Conservation (phyloP, 108 stramenopile genomes). For the Heterococcus sp. region DNA sequence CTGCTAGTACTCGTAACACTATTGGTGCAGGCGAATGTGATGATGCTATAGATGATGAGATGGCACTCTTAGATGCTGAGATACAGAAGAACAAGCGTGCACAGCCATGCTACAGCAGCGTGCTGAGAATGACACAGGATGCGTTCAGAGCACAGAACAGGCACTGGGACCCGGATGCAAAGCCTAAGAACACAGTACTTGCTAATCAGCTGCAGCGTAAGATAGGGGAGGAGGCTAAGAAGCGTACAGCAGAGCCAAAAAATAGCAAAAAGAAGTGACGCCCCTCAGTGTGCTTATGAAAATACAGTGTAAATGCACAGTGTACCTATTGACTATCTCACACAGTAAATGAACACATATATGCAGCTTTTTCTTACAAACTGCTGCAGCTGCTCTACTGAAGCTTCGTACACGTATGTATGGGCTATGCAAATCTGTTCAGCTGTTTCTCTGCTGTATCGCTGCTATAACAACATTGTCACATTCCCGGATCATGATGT, state of each 20-base stretch:
- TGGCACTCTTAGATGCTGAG: conserved; percentile 32
- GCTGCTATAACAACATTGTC: neutral
- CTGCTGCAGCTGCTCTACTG: too few species aligned
- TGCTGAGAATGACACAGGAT: conserved; percentile 9
- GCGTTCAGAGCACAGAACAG: conserved; percentile 18
- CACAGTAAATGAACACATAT: too few species aligned
- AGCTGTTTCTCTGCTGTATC: neutral
- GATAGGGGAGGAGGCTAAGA: conserved; percentile 8
- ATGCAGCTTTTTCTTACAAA: too few species aligned
- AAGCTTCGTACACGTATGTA: too few species aligned
- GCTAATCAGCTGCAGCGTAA: too few species aligned
- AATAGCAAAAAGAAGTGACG: neutral
- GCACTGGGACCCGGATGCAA: too few species aligned
- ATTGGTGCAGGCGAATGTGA: neutral
- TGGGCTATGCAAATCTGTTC: too few species aligned
- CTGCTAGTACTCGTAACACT: neutral
- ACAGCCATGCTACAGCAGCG: conserved; percentile 28
- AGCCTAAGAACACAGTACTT: too few species aligned
- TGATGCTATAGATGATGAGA: conserved; percentile 22
- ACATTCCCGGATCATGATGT: neutral
- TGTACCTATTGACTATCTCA: too few species aligned
- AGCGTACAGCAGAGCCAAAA: neutral
- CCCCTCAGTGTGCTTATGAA: neutral
- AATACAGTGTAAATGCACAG: neutral
- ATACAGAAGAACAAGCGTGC: conserved; percentile 7